A percentile compares a stretch with the other conserved stretches of the same genome.
These are phyloP conservation scores for Saraca asoca DNA, from an alignment of 331 rosid species.

Conservation along the genomic window DNA sequence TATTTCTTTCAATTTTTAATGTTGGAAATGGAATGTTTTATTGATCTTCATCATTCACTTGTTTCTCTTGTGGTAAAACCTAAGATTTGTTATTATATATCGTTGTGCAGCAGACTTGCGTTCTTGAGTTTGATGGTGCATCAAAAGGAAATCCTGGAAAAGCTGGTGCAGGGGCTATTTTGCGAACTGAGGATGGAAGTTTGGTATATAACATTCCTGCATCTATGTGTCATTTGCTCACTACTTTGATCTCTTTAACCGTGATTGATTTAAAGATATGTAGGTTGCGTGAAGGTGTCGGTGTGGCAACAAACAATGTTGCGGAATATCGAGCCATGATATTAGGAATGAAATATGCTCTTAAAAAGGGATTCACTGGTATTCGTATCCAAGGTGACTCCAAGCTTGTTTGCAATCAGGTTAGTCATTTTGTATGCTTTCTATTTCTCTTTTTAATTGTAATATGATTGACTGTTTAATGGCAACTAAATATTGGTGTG, in stretches of 20 bases:
- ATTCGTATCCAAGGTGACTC: slow-evolving; percentile 81
- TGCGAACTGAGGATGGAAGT: slow-evolving; percentile 70
- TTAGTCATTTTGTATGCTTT: slow-evolving; percentile 39
- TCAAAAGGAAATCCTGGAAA: slow-evolving; percentile 94
- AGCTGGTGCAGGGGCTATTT: slow-evolving; percentile 95
- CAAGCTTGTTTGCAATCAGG: slow-evolving; percentile 98
- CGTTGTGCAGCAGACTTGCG: slow-evolving; percentile 54
- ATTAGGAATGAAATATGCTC: slow-evolving; percentile 85
- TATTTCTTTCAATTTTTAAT: not conserved
- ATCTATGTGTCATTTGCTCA: slow-evolving; percentile 24
- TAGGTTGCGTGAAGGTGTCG: slow-evolving; percentile 86
- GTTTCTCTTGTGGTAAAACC: not conserved
- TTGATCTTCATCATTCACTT: not conserved
- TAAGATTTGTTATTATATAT: slow-evolving; percentile 23
- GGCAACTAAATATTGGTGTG: not conserved
- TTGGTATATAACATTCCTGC: slow-evolving; percentile 52
- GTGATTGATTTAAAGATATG: slow-evolving; percentile 58
- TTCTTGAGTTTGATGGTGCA: slow-evolving; percentile 84
- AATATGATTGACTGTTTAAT: slow-evolving; percentile 8
- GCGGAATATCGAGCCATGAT: slow-evolving; percentile 94
- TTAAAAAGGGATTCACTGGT: slow-evolving; percentile 67
- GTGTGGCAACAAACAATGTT: slow-evolving; percentile 63
- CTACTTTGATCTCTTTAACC: slow-evolving; percentile 34
- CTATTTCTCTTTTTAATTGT: slow-evolving; percentile 7
- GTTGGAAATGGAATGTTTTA: not conserved